A percentile compares a stretch with the other conserved stretches of the same genome.
Evolutionary conservation across 2,329 filamentous ascomycete genomes (phyloP).

Genomic region (Dissoconium aciculare): DNA sequence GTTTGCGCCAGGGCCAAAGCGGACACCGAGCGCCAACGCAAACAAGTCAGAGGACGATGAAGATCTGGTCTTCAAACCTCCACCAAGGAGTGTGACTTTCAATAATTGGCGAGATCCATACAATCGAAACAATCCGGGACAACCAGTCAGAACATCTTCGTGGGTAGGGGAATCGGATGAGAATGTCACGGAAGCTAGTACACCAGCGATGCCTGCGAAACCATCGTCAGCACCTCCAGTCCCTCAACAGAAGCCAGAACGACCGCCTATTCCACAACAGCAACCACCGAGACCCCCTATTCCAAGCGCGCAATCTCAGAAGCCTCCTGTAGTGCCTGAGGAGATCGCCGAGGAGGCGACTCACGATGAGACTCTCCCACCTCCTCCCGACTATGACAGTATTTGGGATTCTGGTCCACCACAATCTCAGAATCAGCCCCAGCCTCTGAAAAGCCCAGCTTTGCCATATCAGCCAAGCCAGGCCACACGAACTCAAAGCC

Average conservation of each 20-base stretch:
- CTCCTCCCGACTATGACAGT: not conserved
- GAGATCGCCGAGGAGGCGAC: no score
- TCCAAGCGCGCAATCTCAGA: no score
- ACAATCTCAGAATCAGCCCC: no score
- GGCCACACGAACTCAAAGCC: not conserved
- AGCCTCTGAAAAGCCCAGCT: no score
- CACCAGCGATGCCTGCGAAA: no score
- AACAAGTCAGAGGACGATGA: not conserved
- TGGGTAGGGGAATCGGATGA: not conserved
- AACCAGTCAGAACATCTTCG: not conserved
- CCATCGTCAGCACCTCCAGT: no score
- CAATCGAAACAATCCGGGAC: not conserved
- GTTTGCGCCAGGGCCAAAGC: no score
- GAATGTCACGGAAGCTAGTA: not conserved
- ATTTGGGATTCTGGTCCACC: not conserved
- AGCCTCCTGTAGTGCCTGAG: no score
- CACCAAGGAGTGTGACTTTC: not conserved
- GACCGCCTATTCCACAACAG: not conserved
- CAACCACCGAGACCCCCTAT: not conserved
- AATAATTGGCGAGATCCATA: not conserved
- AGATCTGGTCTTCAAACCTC: slow-evolving; percentile 1
- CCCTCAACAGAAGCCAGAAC: not conserved
- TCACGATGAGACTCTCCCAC: no score
- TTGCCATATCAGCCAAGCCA: no score
- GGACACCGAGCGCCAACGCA: not conserved